Evolutionary conservation across 2,329 filamentous ascomycete genomes (phyloP).

Genomic region (Parasarocladium wereldwijsianum): DNA sequence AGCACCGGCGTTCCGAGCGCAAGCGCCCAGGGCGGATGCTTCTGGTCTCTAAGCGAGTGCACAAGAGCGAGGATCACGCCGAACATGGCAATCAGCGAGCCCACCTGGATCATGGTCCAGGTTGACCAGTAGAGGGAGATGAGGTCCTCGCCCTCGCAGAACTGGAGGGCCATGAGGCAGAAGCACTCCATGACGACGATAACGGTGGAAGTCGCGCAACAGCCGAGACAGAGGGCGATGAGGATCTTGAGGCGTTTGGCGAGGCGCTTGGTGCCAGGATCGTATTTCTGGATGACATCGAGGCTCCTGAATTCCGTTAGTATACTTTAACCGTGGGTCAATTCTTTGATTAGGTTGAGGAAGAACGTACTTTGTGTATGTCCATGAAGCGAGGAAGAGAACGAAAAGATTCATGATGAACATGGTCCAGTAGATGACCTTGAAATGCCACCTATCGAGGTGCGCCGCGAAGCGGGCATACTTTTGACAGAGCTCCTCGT

Average conservation of each 20-base stretch:
- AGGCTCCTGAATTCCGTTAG: constrained; percentile 15
- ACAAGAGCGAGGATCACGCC: constrained; percentile 39
- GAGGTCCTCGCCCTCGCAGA: constrained; percentile 44
- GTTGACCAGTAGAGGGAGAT: constrained; percentile 47
- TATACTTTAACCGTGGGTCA: too few species aligned
- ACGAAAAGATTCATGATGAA: constrained; percentile 28
- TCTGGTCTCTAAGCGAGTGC: constrained; percentile 31
- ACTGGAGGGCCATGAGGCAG: constrained; percentile 36
- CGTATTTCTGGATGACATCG: constrained; percentile 20
- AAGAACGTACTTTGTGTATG: constrained; percentile 21
- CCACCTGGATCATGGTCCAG: constrained; percentile 45
- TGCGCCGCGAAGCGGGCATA: constrained; percentile 30
- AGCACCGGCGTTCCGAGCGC: constrained; percentile 45
- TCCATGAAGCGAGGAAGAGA: constrained; percentile 27
- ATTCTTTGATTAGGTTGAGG: not conserved
- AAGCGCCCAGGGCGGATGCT: constrained; percentile 44
- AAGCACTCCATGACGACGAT: constrained; percentile 40
- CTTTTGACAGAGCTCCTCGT: constrained; percentile 16
- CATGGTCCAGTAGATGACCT: constrained; percentile 30
- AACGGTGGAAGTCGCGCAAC: constrained; percentile 27
- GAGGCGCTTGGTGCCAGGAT: constrained; percentile 16
- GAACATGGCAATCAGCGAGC: constrained; percentile 41
- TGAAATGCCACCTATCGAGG: constrained; percentile 26
- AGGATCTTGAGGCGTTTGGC: constrained; percentile 23
- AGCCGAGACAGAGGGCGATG: constrained; percentile 26